phyloP scores from a whole-genome alignment of 768 basidiomycete species.

The Phylloporus sp. region DNA sequence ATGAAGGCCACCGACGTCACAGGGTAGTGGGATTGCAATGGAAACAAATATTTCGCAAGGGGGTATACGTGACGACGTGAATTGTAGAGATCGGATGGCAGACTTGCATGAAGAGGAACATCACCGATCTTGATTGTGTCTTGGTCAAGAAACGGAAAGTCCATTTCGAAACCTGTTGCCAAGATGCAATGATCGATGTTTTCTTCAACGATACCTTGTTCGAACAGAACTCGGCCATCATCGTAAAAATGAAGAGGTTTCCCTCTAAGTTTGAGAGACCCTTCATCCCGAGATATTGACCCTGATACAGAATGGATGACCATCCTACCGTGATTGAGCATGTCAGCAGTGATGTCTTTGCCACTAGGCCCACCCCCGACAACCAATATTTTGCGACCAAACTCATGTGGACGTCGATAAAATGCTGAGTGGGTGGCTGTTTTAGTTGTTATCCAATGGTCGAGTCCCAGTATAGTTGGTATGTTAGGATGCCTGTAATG shows the following conservation, averaged over 20 bases:
- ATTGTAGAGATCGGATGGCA: slow-evolving; percentile 55
- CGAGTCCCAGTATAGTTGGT: slow-evolving; percentile 57
- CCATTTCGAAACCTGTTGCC: slow-evolving; percentile 71
- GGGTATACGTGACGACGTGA: slow-evolving; percentile 68
- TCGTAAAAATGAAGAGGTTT: slow-evolving; percentile 40
- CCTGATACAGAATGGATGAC: slow-evolving; percentile 57
- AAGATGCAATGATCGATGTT: slow-evolving; percentile 62
- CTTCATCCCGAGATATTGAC: slow-evolving; percentile 29
- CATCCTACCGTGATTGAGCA: slow-evolving; percentile 40
- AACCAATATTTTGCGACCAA: slow-evolving; percentile 41
- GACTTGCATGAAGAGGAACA: slow-evolving; percentile 45
- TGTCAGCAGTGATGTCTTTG: slow-evolving; percentile 59
- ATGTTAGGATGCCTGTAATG: slow-evolving; percentile 65
- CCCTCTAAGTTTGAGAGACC: slow-evolving; percentile 39
- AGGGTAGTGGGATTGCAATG: slow-evolving; percentile 46
- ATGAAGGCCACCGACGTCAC: slow-evolving; percentile 59
- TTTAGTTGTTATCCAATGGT: slow-evolving; percentile 49
- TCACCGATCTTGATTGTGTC: slow-evolving; percentile 33
- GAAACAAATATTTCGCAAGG: slow-evolving; percentile 67
- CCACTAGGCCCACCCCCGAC: slow-evolving; percentile 64
- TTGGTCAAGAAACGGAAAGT: slow-evolving; percentile 57
- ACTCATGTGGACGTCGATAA: slow-evolving; percentile 52
- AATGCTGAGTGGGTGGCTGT: slow-evolving; percentile 63
- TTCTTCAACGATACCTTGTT: slow-evolving; percentile 52
- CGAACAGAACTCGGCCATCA: slow-evolving; percentile 50